Evolutionary conservation across 2,329 filamentous ascomycete genomes (phyloP), one percentile per base, ranked within the genome.

Genomic region (Aspergillus ustus): DNA sequence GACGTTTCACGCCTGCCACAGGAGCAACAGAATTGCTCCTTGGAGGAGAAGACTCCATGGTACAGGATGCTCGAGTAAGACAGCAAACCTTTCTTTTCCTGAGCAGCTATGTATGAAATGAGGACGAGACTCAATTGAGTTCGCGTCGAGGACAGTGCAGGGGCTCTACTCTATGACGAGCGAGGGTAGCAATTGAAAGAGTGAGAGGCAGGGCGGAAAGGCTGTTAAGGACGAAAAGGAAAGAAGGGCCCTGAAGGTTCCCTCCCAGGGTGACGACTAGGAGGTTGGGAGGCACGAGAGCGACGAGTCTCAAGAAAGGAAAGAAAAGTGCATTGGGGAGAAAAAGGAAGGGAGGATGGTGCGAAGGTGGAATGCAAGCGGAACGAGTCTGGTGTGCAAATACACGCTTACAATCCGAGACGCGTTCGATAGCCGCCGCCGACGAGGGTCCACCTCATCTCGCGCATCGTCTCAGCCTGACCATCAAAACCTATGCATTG

Each of bases 1-100:
- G 77, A 72, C 80, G 78, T 72, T 82, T 83, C 60, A 78, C 69
- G 63, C 78, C 79, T 60, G 77, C 75, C 29, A 71, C 72, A 63
- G 70, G 67, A 71, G 71, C 69, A 66, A 67, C 67, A 58, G 69
- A 68, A 64, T 67, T 68, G 68, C 71, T 74, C 69, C 74, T 73
- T 56, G 72, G 71, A 63, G 76, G 76, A 64, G 77, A 79, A 37
- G 76, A 78, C 67, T 79, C 77, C 77, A 80, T 79, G 63, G 56
- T 72, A 61, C 44, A 34, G 31, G 43, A 45, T 22, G 52, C 46
- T 50, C 50, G 48, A 48, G 25, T 59, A 43, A 43, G 43, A 51
- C 53, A 43, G 48, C 40, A 29, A 59, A 53, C 50, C 51, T 54
- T 40, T 52, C 20, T 22, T 22, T 52, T 48, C 44, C 20, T 54